Evolutionary conservation across 2,329 filamentous ascomycete genomes (phyloP).

Genomic region (Penicillium capsulatum): DNA sequence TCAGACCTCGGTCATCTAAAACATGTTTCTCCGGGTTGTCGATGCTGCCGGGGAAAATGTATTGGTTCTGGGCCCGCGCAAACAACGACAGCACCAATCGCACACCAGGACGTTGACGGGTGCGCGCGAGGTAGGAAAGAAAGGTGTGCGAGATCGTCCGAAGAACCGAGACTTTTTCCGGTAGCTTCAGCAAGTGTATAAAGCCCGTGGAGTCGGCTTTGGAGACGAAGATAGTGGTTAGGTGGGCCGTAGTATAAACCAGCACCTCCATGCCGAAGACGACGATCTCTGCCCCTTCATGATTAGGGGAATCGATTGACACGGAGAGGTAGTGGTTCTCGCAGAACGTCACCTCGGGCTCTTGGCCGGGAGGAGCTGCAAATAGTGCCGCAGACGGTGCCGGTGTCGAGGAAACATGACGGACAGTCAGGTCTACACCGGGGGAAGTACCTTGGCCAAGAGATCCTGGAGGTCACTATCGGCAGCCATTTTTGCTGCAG

Average conservation of each 20-base stretch:
- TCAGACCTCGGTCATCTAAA: slow-evolving; percentile 79
- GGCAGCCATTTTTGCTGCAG: slow-evolving; percentile 22
- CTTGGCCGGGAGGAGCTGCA: slow-evolving; percentile 67
- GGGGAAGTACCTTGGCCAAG: slow-evolving; percentile 52
- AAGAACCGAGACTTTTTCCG: slow-evolving; percentile 64
- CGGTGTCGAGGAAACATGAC: slow-evolving; percentile 85
- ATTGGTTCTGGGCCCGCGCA: slow-evolving; percentile 85
- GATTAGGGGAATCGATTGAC: slow-evolving; percentile 42
- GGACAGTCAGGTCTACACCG: slow-evolving; percentile 61
- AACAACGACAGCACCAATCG: slow-evolving; percentile 83
- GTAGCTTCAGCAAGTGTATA: slow-evolving; percentile 58
- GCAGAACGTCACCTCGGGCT: slow-evolving; percentile 73
- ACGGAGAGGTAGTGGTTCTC: slow-evolving; percentile 75
- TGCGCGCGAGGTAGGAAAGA: slow-evolving; percentile 66
- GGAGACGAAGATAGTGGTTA: slow-evolving; percentile 88
- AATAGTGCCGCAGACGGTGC: slow-evolving; percentile 71
- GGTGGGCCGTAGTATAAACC: slow-evolving; percentile 74
- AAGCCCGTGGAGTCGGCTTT: slow-evolving; percentile 97
- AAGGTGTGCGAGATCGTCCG: slow-evolving; percentile 71
- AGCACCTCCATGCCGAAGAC: slow-evolving; percentile 82
- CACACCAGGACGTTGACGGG: slow-evolving; percentile 59
- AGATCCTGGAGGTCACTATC: slow-evolving; percentile 41
- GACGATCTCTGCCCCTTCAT: slow-evolving; percentile 53
- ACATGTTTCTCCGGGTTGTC: slow-evolving; percentile 85
- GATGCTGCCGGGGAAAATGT: slow-evolving; percentile 88